Evolutionary conservation across 1,139 yeast genomes (phyloP), one percentile per base, ranked within the genome.

Genomic region (Scheffersomyces titani): DNA sequence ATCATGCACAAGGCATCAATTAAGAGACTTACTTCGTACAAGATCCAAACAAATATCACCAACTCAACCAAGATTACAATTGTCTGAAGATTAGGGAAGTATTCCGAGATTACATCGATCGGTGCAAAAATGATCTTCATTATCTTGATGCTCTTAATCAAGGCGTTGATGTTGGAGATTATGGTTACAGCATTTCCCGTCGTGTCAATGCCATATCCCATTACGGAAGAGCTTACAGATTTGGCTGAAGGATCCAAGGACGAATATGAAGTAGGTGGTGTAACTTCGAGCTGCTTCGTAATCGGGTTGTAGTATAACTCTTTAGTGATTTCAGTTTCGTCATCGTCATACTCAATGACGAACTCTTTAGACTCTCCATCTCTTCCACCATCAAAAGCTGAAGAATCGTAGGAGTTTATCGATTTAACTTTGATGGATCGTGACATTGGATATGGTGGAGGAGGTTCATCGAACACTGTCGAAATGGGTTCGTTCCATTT

Each of bases 1-100:
- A 78, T 77, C 81, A 78, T 76, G 62, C 83, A 79, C 46, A 80
- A 61, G 1, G 83, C 83, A 63, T 79, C 82, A 5, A 80, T 70
- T 59, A 80, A 70, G 49, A 77, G 66, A 59, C 81, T 77, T 59
- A 78, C 67, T 63, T 78, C 82, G 60, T 77, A 80, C 49, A 79
- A 65, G 2, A 78, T 67, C 83, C 83, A 80, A 62, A 76, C 61
- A 61, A 79, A 79, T 6, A 79, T 72, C 49, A 69, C 68, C 54
- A 80, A 65, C 60, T 80, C 83, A 11, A 74, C 57, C 54, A 80
- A 55, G 16, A 78, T 74, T 24, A 79, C 81, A 9, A 76, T 55
- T 0, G 81, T 76, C 61, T 79, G 83, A 21, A 76, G 62, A 49
- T 65, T 63, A 1, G 84, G 84, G 53, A 79, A 77, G 36, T 69